A percentile compares a stretch with the other conserved stretches of the same genome.
Conservation (phyloP, 2,329 filamentous ascomycete species). For the Leptographium galeiforme region DNA sequence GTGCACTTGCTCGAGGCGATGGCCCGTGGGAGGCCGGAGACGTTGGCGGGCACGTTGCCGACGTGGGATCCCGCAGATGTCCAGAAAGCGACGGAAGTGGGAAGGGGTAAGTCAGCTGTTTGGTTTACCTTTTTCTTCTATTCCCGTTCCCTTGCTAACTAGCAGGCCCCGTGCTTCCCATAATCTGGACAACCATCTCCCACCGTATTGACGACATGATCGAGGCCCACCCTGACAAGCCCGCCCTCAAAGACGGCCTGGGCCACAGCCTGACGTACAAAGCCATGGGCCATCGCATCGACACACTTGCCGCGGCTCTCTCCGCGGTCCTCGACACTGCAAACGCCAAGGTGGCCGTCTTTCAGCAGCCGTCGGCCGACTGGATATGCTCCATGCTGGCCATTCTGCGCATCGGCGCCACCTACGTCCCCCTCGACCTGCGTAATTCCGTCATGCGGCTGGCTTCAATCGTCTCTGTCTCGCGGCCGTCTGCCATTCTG, state of each 20-base stretch:
- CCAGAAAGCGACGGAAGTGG: background rate
- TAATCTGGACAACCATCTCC: background rate
- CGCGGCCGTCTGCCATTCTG: constrained; percentile 4
- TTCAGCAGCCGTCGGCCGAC: background rate
- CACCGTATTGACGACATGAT: background rate
- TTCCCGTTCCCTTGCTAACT: too few species aligned
- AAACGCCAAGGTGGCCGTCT: background rate
- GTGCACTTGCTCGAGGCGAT: background rate
- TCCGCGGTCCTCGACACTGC: too few species aligned
- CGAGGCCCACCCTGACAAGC: background rate
- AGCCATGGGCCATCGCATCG: background rate
- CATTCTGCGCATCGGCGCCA: constrained; percentile 41
- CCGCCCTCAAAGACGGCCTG: background rate
- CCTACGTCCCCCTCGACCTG: constrained; percentile 45
- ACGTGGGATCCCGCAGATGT: background rate
- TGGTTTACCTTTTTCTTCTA: too few species aligned
- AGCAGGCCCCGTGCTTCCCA: background rate
- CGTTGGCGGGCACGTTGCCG: background rate
- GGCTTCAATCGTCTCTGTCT: background rate
- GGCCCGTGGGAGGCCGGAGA: background rate
- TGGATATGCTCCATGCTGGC: constrained; percentile 31
- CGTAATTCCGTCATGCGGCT: constrained; percentile 29
- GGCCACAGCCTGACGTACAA: background rate
- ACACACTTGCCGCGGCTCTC: background rate
- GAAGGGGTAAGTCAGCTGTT: too few species aligned